These are phyloP conservation scores for Fraxinus velutina DNA, from an alignment of 305 asterid species.

Conservation along the genomic window DNA sequence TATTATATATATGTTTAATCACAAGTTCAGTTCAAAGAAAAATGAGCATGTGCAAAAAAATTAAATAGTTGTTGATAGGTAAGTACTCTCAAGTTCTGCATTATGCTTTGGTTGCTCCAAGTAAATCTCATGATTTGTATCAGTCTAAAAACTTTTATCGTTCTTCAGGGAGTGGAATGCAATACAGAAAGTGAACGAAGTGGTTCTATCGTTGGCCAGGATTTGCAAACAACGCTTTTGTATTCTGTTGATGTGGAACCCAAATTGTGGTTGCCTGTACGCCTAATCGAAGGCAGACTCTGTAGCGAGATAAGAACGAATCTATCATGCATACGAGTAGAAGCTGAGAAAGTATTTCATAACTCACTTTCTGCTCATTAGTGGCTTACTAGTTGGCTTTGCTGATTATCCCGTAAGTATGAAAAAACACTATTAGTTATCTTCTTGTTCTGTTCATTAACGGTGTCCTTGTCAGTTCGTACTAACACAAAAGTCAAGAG, in stretches of 20 bases:
- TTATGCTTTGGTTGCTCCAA: conserved; percentile 15
- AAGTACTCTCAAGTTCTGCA: background rate
- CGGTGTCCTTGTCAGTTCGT: background rate
- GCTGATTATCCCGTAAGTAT: conserved; percentile 20
- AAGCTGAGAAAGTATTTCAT: conserved; percentile 53
- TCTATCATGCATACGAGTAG: conserved; percentile 54
- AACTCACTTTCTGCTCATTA: conserved; percentile 26
- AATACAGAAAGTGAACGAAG: conserved; percentile 25
- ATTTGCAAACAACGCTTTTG: conserved; percentile 50
- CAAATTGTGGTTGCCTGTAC: conserved; percentile 77
- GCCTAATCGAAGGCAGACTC: conserved; percentile 69
- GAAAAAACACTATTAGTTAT: background rate
- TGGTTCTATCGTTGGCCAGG: conserved; percentile 34
- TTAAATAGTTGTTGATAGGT: background rate
- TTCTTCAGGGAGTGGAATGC: conserved; percentile 37
- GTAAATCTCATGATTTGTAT: conserved; percentile 11
- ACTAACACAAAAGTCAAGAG: background rate
- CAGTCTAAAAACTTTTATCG: conserved; percentile 17
- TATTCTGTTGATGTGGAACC: conserved; percentile 73
- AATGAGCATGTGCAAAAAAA: background rate
- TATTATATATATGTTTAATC: background rate
- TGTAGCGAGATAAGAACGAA: conserved; percentile 61
- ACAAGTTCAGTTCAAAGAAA: background rate
- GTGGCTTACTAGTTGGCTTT: conserved; percentile 11
- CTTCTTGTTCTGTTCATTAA: background rate